Conservation (phyloP, 2,329 filamentous ascomycete genomes). For the Diaporthe vexans region DNA sequence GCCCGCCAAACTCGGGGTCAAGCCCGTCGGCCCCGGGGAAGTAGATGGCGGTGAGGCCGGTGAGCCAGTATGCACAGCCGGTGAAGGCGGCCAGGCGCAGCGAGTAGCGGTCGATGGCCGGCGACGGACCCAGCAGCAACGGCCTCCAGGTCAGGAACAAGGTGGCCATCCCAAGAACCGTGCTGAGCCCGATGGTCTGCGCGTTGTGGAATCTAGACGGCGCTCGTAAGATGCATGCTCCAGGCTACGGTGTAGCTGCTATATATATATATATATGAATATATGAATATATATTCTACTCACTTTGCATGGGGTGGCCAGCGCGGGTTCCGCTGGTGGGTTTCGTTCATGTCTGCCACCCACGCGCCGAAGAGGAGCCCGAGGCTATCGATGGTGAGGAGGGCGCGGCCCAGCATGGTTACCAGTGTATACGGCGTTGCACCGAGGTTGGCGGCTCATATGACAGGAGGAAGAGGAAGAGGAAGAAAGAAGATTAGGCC, state of each 20-base stretch:
- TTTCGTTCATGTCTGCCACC: conserved; percentile 56
- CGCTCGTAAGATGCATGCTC: background rate
- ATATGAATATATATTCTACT: conserved; percentile 38
- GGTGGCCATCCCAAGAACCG: conserved; percentile 55
- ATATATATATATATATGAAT: conserved; percentile 37
- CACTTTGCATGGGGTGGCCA: conserved; percentile 63
- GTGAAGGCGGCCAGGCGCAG: conserved; percentile 52
- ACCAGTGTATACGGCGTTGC: background rate
- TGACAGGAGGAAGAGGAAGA: background rate
- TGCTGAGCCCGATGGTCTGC: conserved; percentile 58
- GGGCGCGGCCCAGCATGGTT: conserved; percentile 54
- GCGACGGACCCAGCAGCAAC: conserved; percentile 41
- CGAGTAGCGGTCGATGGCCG: conserved; percentile 49
- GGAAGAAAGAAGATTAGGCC: background rate
- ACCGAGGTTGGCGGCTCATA: background rate
- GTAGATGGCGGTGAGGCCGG: conserved; percentile 53
- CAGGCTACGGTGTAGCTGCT: background rate
- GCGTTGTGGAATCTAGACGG: conserved; percentile 56
- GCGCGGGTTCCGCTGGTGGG: conserved; percentile 59
- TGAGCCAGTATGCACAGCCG: conserved; percentile 58
- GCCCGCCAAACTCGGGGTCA: conserved; percentile 59
- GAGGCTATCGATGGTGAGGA: conserved; percentile 57
- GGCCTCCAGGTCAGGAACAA: conserved; percentile 57
- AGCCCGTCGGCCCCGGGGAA: conserved; percentile 57
- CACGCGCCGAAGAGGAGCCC: conserved; percentile 54